These are phyloP conservation scores for Isoetes engelmannii DNA, from an alignment of 83 land plant genomes.

Conservation along the genomic window DNA sequence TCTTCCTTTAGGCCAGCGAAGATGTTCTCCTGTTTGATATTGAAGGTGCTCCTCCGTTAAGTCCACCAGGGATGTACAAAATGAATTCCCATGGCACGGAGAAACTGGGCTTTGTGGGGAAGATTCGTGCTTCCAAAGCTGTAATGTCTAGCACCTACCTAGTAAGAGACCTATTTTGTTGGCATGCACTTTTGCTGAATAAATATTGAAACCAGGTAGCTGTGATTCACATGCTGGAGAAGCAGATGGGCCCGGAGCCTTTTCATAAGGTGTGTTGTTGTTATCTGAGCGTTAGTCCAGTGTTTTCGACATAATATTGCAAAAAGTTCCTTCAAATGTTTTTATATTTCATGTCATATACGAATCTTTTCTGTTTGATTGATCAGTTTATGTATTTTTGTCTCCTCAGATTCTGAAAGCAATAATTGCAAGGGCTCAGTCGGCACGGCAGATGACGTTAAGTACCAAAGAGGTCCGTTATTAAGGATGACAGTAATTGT, in stretches of 20 bases:
- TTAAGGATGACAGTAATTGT: neutral
- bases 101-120: conserved; percentile 56
- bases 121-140: conserved; percentile 83
- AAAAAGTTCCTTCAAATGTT: too few species aligned
- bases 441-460: conserved; percentile 45
- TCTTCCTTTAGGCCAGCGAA: conserved; percentile 58
- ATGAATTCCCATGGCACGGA: conserved; percentile 68
- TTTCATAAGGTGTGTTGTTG: conserved; percentile 54
- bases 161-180: neutral
- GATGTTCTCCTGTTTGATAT: conserved; percentile 74
- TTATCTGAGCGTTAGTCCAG: too few species aligned
- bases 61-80: conserved; percentile 41
- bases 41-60: conserved; percentile 72
- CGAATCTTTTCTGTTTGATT: too few species aligned
- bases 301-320: too few species aligned
- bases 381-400: too few species aligned
- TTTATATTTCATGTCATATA: too few species aligned
- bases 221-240: conserved; percentile 91
- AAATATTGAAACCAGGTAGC: conserved; percentile 45
- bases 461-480: conserved; percentile 81
- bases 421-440: conserved; percentile 52
- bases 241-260: conserved; percentile 96
- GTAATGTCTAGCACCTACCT: conserved; percentile 34
- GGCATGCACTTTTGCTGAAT: neutral
- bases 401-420: conserved; percentile 63